Evolutionary conservation across 1,284 basidiomycete genomes (phyloP).

Genomic region (Leucoagaricus sp.): DNA sequence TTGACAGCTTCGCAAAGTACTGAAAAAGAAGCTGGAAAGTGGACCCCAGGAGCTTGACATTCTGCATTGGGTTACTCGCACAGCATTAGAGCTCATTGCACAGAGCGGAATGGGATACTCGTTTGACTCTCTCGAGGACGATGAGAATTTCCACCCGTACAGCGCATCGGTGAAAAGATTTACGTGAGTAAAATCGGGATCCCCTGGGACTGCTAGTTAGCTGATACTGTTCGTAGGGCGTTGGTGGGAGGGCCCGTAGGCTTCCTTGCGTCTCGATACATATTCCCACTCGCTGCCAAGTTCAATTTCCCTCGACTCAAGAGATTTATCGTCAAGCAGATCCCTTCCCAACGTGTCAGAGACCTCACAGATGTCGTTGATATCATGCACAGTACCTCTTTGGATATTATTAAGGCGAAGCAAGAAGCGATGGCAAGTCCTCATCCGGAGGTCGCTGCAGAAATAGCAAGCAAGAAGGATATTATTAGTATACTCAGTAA

Average conservation of each 20-base stretch:
- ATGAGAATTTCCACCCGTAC: slow-evolving; percentile 21
- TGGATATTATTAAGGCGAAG: slow-evolving; percentile 34
- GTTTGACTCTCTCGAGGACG: slow-evolving; percentile 27
- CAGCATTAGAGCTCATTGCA: slow-evolving; percentile 35
- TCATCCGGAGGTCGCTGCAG: background rate
- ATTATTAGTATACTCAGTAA: slow-evolving; percentile 39
- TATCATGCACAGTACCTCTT: slow-evolving; percentile 33
- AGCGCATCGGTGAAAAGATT: background rate
- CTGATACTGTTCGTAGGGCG: background rate
- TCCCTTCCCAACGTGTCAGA: slow-evolving; percentile 31
- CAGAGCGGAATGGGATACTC: slow-evolving; percentile 34
- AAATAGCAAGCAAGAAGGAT: slow-evolving; percentile 34
- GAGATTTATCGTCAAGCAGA: slow-evolving; percentile 26
- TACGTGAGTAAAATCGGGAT: background rate
- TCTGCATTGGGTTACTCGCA: slow-evolving; percentile 29
- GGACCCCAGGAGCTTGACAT: slow-evolving; percentile 26
- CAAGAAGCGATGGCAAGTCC: slow-evolving; percentile 23
- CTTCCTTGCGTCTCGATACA: background rate
- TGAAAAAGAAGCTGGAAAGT: background rate
- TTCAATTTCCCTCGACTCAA: slow-evolving; percentile 2
- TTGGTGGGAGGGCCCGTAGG: background rate
- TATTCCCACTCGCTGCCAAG: background rate
- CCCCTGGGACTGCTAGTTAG: background rate
- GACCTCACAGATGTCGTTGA: slow-evolving; percentile 30
- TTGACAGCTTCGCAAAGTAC: slow-evolving; percentile 12